Evolutionary conservation across 108 stramenopile species (phyloP), one percentile per base, ranked within the genome.

Genomic region (Chaetoceros muelleri): DNA sequence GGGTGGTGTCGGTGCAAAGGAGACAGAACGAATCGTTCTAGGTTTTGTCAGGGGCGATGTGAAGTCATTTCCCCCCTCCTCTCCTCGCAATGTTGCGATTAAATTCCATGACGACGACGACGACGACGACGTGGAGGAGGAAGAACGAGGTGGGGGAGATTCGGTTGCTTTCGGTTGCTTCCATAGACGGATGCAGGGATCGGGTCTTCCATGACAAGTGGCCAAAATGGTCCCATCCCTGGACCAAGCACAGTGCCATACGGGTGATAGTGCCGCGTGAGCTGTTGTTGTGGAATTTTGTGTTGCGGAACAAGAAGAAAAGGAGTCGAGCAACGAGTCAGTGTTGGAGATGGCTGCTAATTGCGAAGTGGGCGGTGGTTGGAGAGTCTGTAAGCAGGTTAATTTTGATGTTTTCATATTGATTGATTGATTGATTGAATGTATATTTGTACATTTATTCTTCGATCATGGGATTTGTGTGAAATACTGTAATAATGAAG

Each of bases 111-210:
- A 58, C 54, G 26, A 31, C 47, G 19, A 44, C 45, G 20, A 51
- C 19, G 48, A 21, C 3, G 5, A 49, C 20, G 23, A 49, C 58
- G 21, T 44, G 53, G 5, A 27, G 49, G 48, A 21, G 21, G 26
- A 30, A 1, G 3, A 20, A 16, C 1, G 26, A 1, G 3, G 52
- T 10, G 0, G 10, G 19, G 24, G 28, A 22, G 28, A 45, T 48
- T 50, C 44, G 46, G 27, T 22, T n/a, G 47, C 24, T 30, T 44
- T 48, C 24, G 20, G 25, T 28, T 54, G 29, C 46, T 69, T 59
- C 84, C 84, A 92, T 28, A 92, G 40, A 17, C 82, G 75, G n/a
- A 87, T 62, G 44, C 71, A 70, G 0, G 81, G 72, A 69, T 82
- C 62, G 25, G 86, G 86, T 45, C 80, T 71, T 55, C 90, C 90